Evolutionary conservation across 179 eudicot genomes (phyloP).

Genomic region (Pouteria campechiana): DNA sequence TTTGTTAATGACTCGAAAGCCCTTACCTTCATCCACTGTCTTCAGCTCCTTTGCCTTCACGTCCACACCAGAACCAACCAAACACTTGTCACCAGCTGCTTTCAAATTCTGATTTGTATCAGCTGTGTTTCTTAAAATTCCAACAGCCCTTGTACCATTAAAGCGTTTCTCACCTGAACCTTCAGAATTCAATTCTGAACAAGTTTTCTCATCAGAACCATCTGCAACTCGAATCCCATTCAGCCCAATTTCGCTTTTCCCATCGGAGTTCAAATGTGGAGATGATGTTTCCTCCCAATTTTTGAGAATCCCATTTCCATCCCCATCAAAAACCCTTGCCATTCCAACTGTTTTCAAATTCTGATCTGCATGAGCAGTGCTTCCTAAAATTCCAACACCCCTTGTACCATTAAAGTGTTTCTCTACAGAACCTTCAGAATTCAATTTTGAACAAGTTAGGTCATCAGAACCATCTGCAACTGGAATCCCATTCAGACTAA

Average conservation of each 20-base stretch:
- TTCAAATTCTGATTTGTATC: conserved; percentile 2
- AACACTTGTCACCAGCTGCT: not conserved
- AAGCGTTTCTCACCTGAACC: conserved; percentile 6
- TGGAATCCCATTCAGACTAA: not conserved
- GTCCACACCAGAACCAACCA: conserved; percentile 1
- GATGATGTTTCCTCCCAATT: not conserved
- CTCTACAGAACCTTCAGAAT: conserved; percentile 5
- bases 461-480: not conserved
- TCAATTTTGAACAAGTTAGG: conserved; percentile 3
- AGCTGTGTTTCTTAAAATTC: conserved; percentile 3
- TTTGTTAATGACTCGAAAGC: conserved; percentile 27
- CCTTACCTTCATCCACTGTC: conserved; percentile 15
- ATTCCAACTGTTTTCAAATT: conserved; percentile 3
- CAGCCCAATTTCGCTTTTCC: not conserved
- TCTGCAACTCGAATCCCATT: not conserved
- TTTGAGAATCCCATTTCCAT: not conserved
- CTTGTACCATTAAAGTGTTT: conserved; percentile 2
- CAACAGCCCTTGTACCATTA: conserved; percentile 3
- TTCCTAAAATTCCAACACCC: conserved; percentile 3
- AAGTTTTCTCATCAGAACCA: not conserved
- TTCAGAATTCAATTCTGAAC: conserved; percentile 3
- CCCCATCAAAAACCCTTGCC: not conserved
- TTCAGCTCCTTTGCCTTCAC: conserved; percentile 23
- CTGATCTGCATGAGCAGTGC: conserved; percentile 1
- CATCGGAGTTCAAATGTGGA: conserved; percentile 1